These are phyloP conservation scores for Saxophila tyrrhenica DNA, from an alignment of 495 filamentous ascomycete genomes.

Conservation along the genomic window DNA sequence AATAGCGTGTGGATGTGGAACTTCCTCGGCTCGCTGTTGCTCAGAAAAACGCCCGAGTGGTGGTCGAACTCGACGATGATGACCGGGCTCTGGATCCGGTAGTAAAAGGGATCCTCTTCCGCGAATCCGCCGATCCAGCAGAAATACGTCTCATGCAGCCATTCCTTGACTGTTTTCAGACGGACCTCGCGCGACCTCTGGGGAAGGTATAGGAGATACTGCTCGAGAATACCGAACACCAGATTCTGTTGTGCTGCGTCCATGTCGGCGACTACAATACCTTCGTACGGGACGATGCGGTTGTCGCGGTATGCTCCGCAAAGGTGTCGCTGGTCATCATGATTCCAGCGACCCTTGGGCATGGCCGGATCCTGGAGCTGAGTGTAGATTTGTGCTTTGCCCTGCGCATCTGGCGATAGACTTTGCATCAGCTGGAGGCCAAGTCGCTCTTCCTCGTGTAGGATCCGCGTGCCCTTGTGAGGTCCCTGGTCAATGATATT, in stretches of 20 bases:
- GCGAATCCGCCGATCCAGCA: constrained; percentile 60
- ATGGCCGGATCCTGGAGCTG: constrained; percentile 47
- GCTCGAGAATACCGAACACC: constrained; percentile 43
- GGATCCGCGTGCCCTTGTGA: constrained; percentile 48
- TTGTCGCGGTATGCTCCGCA: constrained; percentile 68
- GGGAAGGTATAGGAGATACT: constrained; percentile 56
- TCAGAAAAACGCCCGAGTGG: constrained; percentile 65
- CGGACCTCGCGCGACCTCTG: constrained; percentile 37
- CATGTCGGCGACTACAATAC: constrained; percentile 38
- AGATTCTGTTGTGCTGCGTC: constrained; percentile 36
- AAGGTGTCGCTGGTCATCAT: constrained; percentile 60
- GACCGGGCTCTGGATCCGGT: constrained; percentile 60
- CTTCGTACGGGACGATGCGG: constrained; percentile 63
- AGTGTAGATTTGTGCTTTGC: constrained; percentile 42
- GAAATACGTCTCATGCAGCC: constrained; percentile 57
- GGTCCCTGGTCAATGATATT: constrained; percentile 56
- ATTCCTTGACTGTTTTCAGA: constrained; percentile 37
- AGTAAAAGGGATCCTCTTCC: constrained; percentile 61
- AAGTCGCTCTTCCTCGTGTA: constrained; percentile 49
- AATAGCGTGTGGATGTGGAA: constrained; percentile 64
- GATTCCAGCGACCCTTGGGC: constrained; percentile 55
- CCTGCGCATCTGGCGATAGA: constrained; percentile 36
- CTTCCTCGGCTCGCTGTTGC: constrained; percentile 56
- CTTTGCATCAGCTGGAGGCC: constrained; percentile 57
- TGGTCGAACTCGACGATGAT: constrained; percentile 64